These are phyloP conservation scores for Pluteus cervinus DNA, from an alignment of 768 basidiomycete species.

Conservation along the genomic window DNA sequence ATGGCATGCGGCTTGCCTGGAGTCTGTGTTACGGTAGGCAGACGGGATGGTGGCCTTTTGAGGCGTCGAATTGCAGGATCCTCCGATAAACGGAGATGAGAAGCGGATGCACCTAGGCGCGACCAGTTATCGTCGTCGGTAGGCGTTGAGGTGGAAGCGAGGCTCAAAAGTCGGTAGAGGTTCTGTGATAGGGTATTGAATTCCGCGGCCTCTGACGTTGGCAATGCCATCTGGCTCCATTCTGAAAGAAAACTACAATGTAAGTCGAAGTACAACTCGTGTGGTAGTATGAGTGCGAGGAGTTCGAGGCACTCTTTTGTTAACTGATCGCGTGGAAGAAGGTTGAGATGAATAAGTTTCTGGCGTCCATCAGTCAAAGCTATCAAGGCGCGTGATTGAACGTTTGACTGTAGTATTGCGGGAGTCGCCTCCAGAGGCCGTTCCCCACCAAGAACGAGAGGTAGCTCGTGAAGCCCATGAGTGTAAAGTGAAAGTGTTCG, in stretches of 20 bases:
- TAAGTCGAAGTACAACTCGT: slow-evolving; percentile 47
- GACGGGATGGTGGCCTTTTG: slow-evolving; percentile 18
- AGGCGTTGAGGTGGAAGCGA: slow-evolving; percentile 18
- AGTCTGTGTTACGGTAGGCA: slow-evolving; percentile 14
- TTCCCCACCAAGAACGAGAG: slow-evolving; percentile 26
- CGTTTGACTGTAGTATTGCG: no score
- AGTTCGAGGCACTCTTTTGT: slow-evolving; percentile 55
- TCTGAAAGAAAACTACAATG: slow-evolving; percentile 49
- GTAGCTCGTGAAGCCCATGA: slow-evolving; percentile 45
- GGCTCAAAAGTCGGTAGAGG: slow-evolving; percentile 41
- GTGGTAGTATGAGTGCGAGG: slow-evolving; percentile 56
- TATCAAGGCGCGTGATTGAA: no score
- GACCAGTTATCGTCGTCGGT: slow-evolving; percentile 37
- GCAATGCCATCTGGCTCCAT: slow-evolving; percentile 47
- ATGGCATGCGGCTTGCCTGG: slow-evolving; percentile 42
- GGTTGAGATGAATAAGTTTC: slow-evolving; percentile 50
- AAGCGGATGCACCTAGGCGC: slow-evolving; percentile 35
- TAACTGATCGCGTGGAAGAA: slow-evolving; percentile 48
- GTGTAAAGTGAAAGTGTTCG: slow-evolving; percentile 53
- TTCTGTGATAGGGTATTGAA: slow-evolving; percentile 52
- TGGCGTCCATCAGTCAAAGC: no score
- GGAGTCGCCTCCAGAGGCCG: no score
- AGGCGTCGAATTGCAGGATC: slow-evolving; percentile 52
- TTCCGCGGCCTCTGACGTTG: slow-evolving; percentile 39
- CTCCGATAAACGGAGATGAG: slow-evolving; percentile 45